Evolutionary conservation across 345 rosid genomes (phyloP).

Genomic region (Pistacia vera): DNA sequence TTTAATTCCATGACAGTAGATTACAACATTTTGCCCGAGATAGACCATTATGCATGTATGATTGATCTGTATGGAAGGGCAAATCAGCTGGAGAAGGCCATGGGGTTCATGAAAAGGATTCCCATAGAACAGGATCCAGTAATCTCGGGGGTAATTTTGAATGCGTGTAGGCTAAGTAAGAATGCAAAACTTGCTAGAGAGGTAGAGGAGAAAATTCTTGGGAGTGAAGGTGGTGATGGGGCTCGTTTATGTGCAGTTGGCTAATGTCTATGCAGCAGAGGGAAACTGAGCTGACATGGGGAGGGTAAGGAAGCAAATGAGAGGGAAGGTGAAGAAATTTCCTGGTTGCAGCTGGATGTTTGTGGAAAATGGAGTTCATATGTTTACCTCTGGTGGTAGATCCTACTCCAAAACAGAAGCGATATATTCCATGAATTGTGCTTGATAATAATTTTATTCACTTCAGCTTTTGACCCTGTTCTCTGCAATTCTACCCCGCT

Average conservation of each 20-base stretch:
- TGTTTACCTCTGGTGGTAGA: conserved; percentile 57
- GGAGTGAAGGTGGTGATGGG: conserved; percentile 51
- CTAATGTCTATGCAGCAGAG: conserved; percentile 71
- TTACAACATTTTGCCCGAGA: conserved; percentile 53
- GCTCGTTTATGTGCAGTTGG: conserved; percentile 79
- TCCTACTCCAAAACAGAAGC: conserved; percentile 49
- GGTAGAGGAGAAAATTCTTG: conserved; percentile 56
- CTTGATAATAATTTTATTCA: too few species aligned
- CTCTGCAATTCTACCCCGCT: too few species aligned
- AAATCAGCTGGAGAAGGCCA: conserved; percentile 58
- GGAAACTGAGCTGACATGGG: conserved; percentile 73
- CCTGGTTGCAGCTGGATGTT: conserved; percentile 81
- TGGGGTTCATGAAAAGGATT: conserved; percentile 47
- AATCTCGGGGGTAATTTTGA: conserved; percentile 69
- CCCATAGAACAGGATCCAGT: conserved; percentile 51
- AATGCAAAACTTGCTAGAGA: conserved; percentile 60
- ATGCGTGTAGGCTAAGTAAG: conserved; percentile 66
- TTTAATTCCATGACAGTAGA: conserved; percentile 62
- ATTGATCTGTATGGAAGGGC: conserved; percentile 86
- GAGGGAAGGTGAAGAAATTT: conserved; percentile 56
- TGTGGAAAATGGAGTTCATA: conserved; percentile 46
- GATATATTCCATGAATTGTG: conserved; percentile 11
- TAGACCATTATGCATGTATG: conserved; percentile 76
- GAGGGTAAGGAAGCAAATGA: conserved; percentile 70
- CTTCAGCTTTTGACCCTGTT: too few species aligned